Conservation (phyloP, 306 rosid genomes). For the Trifolium fragiferum region DNA sequence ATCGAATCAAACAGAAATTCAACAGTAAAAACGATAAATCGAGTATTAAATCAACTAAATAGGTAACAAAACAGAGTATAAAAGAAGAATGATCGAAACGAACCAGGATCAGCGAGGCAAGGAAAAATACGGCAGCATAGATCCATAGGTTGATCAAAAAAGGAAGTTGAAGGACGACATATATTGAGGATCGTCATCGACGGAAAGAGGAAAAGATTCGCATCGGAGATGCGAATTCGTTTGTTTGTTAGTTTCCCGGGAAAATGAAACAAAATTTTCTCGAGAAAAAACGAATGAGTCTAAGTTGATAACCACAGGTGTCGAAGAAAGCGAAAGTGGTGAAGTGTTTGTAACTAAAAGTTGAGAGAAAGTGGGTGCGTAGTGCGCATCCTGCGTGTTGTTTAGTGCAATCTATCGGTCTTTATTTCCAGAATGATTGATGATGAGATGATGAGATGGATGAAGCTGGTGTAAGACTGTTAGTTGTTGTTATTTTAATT, state of each 20-base stretch:
- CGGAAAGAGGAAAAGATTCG: not conserved
- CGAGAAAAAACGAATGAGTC: slow-evolving; percentile 30
- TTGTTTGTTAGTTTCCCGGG: slow-evolving; percentile 33
- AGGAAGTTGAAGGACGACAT: slow-evolving; percentile 47
- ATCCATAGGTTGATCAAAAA: slow-evolving; percentile 58
- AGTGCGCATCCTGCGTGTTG: too few relatives aligned
- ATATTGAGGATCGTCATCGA: slow-evolving; percentile 59
- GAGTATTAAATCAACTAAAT: slow-evolving; percentile 1
- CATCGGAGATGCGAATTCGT: slow-evolving; percentile 39
- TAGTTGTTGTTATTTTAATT: too few relatives aligned
- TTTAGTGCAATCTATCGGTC: too few relatives aligned
- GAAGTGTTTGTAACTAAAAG: too few relatives aligned
- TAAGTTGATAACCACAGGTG: slow-evolving; percentile 59
- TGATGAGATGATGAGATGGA: too few relatives aligned
- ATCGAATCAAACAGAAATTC: not conserved
- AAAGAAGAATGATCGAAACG: not conserved
- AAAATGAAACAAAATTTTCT: slow-evolving; percentile 10
- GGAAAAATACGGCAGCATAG: slow-evolving; percentile 60
- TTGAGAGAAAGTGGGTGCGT: too few relatives aligned
- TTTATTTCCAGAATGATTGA: too few relatives aligned
- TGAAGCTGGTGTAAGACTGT: too few relatives aligned
- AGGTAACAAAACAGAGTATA: slow-evolving; percentile 24
- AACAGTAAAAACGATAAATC: not conserved
- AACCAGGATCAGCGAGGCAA: slow-evolving; percentile 89
- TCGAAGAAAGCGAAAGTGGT: slow-evolving; percentile 16